Base-by-base conservation (phyloP, 306 rosid species). In the Comarum palustre region DNA sequence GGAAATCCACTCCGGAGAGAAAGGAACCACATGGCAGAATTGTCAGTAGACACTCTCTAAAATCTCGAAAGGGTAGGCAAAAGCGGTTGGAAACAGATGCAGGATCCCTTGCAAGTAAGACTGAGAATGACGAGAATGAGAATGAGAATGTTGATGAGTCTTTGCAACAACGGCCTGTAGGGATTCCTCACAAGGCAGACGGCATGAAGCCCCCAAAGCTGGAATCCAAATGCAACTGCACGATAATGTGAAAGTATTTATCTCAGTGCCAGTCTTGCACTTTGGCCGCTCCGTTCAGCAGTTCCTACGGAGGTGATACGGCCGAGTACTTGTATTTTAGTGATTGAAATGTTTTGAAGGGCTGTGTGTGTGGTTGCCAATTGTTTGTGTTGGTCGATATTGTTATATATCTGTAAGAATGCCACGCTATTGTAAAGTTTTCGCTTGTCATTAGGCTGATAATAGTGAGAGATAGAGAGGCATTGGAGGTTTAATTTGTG, bases 201-300 rank as follows among this genome's bases (percentile, higher is more conserved):
- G 73, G 82, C 69, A 75, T 81, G 88, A 91, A 88, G 86, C 96
- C 97, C 72, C 89, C 86, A 5, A 87, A 88, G 86, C 91, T 91
- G 77, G 97, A 94, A 85, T 90, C 90, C 16, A 94, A 94, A 83
- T 94, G 99, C 84, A 94, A 94, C 74, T 94, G 99, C 95, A 83
- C 85, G 50, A 88, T 94, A 85, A 94, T 94, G 97, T 94, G 90
- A 94, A 79, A 65, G 67, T 41, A n/a, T 41, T 63, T 25, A 31
- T 41, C 39, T 41, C 42, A 29, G n/a, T 24, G 39, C 51, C 25
- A 24, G 5, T 38, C 25, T 27, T 69, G 64, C 79, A 46, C 71
- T 72, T 65, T 57, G 39, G 77, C 76, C 78, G 60, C 65, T 54
- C 57, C 75, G 60, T 34, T 51, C 54, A 45, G 79, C 54, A 32